Conservation (phyloP, 2,329 filamentous ascomycete genomes). For the Aspergillus sergii region DNA sequence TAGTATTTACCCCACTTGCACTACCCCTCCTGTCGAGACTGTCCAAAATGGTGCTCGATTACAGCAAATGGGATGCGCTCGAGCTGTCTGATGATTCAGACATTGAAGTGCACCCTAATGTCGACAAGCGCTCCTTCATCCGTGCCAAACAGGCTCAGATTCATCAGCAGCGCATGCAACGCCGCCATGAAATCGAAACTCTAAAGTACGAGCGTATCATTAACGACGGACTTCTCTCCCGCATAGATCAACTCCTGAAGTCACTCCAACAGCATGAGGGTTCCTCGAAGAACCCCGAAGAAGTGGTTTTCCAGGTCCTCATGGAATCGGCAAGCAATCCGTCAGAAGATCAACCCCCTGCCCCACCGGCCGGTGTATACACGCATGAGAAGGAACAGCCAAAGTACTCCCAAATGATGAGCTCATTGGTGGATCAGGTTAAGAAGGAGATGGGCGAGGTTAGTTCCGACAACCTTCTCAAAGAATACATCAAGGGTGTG, state of each 20-base stretch:
- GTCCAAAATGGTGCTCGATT: slow-evolving; percentile 61
- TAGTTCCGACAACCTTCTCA: slow-evolving; percentile 70
- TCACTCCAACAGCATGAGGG: slow-evolving; percentile 75
- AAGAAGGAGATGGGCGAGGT: slow-evolving; percentile 78
- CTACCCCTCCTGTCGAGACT: slow-evolving; percentile 21
- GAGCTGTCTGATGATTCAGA: slow-evolving; percentile 98
- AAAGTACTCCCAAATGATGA: slow-evolving; percentile 97
- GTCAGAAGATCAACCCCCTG: slow-evolving; percentile 73
- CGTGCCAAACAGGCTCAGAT: slow-evolving; percentile 98
- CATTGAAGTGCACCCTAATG: slow-evolving; percentile 97
- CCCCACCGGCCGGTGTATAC: slow-evolving; percentile 77
- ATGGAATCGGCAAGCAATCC: slow-evolving; percentile 77
- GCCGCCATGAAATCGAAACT: slow-evolving; percentile 85
- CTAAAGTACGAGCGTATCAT: slow-evolving; percentile 87
- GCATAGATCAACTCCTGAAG: slow-evolving; percentile 77
- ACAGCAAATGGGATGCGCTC: slow-evolving; percentile 72
- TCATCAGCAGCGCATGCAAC: slow-evolving; percentile 83
- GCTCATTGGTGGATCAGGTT: slow-evolving; percentile 89
- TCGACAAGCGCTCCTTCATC: slow-evolving; percentile 98
- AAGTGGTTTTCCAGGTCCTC: slow-evolving; percentile 85
- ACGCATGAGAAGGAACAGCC: slow-evolving; percentile 73
- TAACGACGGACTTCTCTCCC: slow-evolving; percentile 85
- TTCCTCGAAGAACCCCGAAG: slow-evolving; percentile 66
- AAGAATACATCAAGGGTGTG: slow-evolving; percentile 77
- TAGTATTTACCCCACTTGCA: slow-evolving; percentile 20